Evolutionary conservation across 2,329 filamentous ascomycete species (phyloP), one percentile per base, ranked within the genome.

Genomic region (Ophiocordyceps camponoti-floridani): DNA sequence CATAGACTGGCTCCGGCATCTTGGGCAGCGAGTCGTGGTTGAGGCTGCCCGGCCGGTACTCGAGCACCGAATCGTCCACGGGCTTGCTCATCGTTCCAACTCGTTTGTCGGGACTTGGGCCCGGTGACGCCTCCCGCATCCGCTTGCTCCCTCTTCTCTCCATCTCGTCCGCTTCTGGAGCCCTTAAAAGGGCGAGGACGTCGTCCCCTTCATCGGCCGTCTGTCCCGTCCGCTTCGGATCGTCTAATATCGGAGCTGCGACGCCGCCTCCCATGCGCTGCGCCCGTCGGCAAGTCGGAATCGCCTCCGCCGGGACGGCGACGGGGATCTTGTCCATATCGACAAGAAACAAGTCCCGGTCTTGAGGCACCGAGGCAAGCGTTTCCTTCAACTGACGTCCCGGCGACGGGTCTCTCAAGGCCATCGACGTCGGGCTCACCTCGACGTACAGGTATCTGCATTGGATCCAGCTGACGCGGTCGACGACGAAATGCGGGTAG

Each of bases 401-500:
- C 2, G 48, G 49, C 7, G 51, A 49, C 14, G 50, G 47, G 16
- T 48, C 45, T 3, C 38, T 16, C 4, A 40, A 41, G 0, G 51
- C 48, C 35, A 46, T 38, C 1, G 12, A 1, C 1, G 44, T 46
- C n/a, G 53, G 50, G 1, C 47, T 13, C 3, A 56, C 52, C 13
- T 51, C 44, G 18, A 68, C 75, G 51, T 94, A 84, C 2, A 95
- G 68, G 59, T 93, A 94, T 40, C 87, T 75, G 26, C 85, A 87
- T 55, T 93, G 86, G 47, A 94, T 87, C 88, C 88, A 95, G 54
- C 93, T 81, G 10, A 82, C 63, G 41, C 86, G 68, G 26, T 73
- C 58, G 1, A 94, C 77, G 9, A 94, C 88, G 42, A 84, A 77
- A 61, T 79, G 76, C 0, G 80, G 80, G 0, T 0, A 50, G 0